Evolutionary conservation across 495 filamentous ascomycete genomes (phyloP).

Genomic region (Xylaria curta): DNA sequence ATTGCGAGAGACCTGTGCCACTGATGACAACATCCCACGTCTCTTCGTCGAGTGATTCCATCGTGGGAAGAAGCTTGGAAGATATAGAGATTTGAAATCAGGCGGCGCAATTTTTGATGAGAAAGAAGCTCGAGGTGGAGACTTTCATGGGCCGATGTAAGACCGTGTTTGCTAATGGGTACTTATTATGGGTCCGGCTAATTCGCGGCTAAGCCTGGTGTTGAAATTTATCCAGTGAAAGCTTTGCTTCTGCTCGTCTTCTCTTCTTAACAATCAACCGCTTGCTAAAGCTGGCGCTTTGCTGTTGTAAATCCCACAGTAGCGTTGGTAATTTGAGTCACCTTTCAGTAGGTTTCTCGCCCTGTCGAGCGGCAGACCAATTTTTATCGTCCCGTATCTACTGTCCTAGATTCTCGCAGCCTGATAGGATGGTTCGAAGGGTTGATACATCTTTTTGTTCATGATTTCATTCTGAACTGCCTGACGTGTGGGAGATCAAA

Average conservation of each 20-base stretch:
- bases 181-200: constrained; percentile 10
- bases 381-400: constrained; percentile 85
- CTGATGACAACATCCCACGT: constrained; percentile 90
- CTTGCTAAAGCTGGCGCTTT: constrained; percentile 52
- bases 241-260: constrained; percentile 35
- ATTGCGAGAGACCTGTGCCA: constrained; percentile 89
- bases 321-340: constrained; percentile 51
- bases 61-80: constrained; percentile 49
- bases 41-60: constrained; percentile 82
- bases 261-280: constrained; percentile 56
- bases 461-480: constrained; percentile 9
- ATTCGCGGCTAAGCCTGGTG: background rate
- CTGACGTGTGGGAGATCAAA: background rate
- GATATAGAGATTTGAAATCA: constrained; percentile 22
- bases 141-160: constrained; percentile 31
- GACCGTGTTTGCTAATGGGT: constrained; percentile 8
- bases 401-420: constrained; percentile 79
- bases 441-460: constrained; percentile 51
- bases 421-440: constrained; percentile 83
- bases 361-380: constrained; percentile 72
- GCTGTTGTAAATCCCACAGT: constrained; percentile 40
- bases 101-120: constrained; percentile 46
- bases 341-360: constrained; percentile 76
- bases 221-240: constrained; percentile 11
- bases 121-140: constrained; percentile 38